phyloP scores from a whole-genome alignment of 208 protist species.

The Trypanosoma rangeli region DNA sequence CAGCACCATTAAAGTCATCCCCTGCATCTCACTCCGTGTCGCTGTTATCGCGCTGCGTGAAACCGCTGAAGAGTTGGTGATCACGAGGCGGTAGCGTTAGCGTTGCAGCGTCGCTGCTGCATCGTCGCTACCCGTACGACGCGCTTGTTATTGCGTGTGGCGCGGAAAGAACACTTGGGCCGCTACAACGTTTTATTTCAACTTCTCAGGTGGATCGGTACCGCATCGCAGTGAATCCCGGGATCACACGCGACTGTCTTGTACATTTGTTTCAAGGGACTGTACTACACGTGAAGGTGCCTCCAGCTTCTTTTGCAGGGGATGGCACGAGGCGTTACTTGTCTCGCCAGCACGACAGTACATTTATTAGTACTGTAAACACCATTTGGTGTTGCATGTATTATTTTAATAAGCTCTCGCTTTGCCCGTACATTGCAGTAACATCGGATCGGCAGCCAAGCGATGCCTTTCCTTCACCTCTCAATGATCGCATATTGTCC shows the following conservation, averaged over 20 bases:
- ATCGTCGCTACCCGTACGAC: conserved; percentile 64
- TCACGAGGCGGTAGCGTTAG: neutral
- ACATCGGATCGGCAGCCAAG: conserved; percentile 68
- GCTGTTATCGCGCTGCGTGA: conserved; percentile 1
- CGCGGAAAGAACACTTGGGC: conserved; percentile 52
- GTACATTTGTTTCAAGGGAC: conserved; percentile 61
- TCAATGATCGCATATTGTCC: conserved; percentile 47
- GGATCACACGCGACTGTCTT: conserved; percentile 74
- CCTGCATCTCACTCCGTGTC: too few species aligned
- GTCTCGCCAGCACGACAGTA: conserved; percentile 73
- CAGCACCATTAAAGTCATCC: conserved; percentile 9
- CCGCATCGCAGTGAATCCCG: conserved; percentile 79
- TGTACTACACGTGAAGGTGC: conserved; percentile 80
- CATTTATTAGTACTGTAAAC: conserved; percentile 81
- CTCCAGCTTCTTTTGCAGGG: conserved; percentile 60
- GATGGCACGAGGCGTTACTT: conserved; percentile 22
- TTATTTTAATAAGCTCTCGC: conserved; percentile 67
- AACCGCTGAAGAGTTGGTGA: conserved; percentile 10
- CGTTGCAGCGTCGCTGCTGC: conserved; percentile 23
- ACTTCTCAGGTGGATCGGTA: conserved; percentile 52
- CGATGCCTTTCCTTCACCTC: conserved; percentile 42
- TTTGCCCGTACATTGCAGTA: conserved; percentile 51
- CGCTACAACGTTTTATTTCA: conserved; percentile 30
- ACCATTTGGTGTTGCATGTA: conserved; percentile 74
- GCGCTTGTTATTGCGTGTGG: conserved; percentile 77